phyloP scores from a whole-genome alignment of 768 basidiomycete species.

The Mycena latifolia region DNA sequence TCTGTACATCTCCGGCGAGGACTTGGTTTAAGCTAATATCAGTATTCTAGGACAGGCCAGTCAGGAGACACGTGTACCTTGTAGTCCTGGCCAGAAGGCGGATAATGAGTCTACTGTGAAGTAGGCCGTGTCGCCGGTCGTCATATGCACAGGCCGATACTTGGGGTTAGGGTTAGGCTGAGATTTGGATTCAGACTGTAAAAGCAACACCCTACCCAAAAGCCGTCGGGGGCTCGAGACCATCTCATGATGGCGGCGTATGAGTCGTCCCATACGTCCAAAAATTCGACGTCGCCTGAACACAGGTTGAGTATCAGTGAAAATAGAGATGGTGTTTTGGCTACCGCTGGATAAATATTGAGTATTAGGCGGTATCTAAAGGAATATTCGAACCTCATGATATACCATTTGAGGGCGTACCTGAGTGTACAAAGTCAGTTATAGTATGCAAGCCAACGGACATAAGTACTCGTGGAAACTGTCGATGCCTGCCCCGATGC shows the following conservation, averaged over 20 bases:
- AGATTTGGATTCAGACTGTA: background rate
- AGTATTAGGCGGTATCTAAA: background rate
- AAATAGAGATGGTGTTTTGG: constrained; percentile 53
- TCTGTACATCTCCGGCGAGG: constrained; percentile 86
- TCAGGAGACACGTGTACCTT: constrained; percentile 48
- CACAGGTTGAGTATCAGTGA: background rate
- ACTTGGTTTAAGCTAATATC: constrained; percentile 48
- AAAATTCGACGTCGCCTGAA: constrained; percentile 80
- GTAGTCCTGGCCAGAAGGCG: constrained; percentile 98
- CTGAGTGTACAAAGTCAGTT: too few species aligned
- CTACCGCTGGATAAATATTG: constrained; percentile 29
- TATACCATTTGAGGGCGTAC: constrained; percentile 90
- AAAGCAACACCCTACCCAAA: constrained; percentile 72
- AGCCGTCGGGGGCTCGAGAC: constrained; percentile 84
- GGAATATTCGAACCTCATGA: constrained; percentile 63
- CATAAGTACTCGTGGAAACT: constrained; percentile 85
- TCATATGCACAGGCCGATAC: constrained; percentile 91
- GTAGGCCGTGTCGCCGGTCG: constrained; percentile 79
- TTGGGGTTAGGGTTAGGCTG: constrained; percentile 44
- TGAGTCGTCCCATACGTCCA: constrained; percentile 87
- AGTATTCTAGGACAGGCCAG: background rate
- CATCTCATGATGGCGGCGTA: constrained; percentile 91
- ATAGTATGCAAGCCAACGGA: too few species aligned
- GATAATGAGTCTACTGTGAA: constrained; percentile 93
- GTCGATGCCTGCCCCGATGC: constrained; percentile 95